Conservation (phyloP, 805 yeast genomes). For the Yamadazyma olivae region DNA sequence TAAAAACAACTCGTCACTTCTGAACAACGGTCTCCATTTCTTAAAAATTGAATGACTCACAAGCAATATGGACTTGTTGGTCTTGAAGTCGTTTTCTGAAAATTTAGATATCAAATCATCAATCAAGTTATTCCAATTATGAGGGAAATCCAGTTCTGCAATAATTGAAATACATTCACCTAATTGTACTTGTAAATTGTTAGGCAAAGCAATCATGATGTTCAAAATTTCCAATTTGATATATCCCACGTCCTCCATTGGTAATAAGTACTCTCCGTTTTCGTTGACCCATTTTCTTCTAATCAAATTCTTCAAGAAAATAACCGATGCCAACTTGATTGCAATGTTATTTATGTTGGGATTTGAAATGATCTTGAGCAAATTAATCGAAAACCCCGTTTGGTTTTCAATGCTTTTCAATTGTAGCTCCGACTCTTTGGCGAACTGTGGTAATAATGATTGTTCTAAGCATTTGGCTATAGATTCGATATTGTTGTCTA, state of each 20-base stretch:
- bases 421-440: slow-evolving; percentile 65
- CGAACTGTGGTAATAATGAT: slow-evolving; percentile 60
- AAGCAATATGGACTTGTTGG: slow-evolving; percentile 79
- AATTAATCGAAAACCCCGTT: slow-evolving; percentile 72
- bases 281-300: slow-evolving; percentile 88
- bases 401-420: slow-evolving; percentile 60
- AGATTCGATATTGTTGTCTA: slow-evolving; percentile 41
- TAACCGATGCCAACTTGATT: slow-evolving; percentile 80
- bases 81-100: slow-evolving; percentile 60
- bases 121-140: slow-evolving; percentile 75
- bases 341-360: slow-evolving; percentile 44
- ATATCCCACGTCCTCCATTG: slow-evolving; percentile 56
- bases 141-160: slow-evolving; percentile 96
- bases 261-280: slow-evolving; percentile 71
- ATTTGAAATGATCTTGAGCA: slow-evolving; percentile 76
- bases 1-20: slow-evolving; percentile 83
- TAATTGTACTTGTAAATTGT: slow-evolving; percentile 80
- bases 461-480: slow-evolving; percentile 56
- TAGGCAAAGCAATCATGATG: slow-evolving; percentile 82
- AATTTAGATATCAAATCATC: slow-evolving; percentile 71
- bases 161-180: slow-evolving; percentile 92
- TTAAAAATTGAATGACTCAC: slow-evolving; percentile 96
- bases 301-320: slow-evolving; percentile 85
- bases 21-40: slow-evolving; percentile 92
- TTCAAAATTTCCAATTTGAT: slow-evolving; percentile 77